These are phyloP conservation scores for Fusarium nodosum DNA, from an alignment of 2,329 filamentous ascomycete species.

Conservation along the genomic window DNA sequence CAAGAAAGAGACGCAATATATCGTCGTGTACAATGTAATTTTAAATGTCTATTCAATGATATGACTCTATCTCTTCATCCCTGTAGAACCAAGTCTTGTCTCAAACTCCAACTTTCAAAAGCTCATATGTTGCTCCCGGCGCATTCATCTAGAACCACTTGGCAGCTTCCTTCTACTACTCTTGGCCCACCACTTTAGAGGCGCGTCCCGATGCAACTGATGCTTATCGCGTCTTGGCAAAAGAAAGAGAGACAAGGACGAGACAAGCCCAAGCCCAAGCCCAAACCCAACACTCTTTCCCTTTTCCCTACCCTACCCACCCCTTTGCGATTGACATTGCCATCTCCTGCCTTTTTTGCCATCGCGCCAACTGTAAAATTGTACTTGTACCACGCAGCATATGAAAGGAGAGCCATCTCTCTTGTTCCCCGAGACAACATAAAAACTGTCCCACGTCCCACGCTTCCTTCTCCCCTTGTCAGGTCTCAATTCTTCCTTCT, in stretches of 20 bases:
- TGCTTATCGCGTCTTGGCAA: constrained; percentile 41
- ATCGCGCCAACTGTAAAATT: constrained; percentile 21
- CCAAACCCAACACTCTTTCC: not conserved
- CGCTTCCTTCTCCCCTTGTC: not conserved
- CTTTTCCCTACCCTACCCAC: not conserved
- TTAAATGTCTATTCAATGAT: not conserved
- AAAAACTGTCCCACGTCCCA: constrained; percentile 34
- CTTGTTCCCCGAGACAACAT: constrained; percentile 11
- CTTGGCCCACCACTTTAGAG: not conserved
- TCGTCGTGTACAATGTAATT: not conserved
- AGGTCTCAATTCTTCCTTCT: not conserved
- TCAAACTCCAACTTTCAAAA: not conserved
- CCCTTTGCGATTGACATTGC: not conserved
- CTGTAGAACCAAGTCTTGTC: not conserved
- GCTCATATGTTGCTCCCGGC: not conserved
- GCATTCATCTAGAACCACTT: constrained; percentile 23
- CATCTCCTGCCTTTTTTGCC: constrained; percentile 47
- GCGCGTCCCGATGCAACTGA: constrained; percentile 10
- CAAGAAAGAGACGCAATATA: not conserved
- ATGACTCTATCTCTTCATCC: not conserved
- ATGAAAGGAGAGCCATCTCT: not conserved
- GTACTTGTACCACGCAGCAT: constrained; percentile 6
- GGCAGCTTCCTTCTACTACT: constrained; percentile 14
- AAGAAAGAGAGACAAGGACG: not conserved
- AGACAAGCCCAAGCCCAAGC: not conserved